Evolutionary conservation across 2,329 filamentous ascomycete species (phyloP).

Genomic region (Colletotrichum tabaci): DNA sequence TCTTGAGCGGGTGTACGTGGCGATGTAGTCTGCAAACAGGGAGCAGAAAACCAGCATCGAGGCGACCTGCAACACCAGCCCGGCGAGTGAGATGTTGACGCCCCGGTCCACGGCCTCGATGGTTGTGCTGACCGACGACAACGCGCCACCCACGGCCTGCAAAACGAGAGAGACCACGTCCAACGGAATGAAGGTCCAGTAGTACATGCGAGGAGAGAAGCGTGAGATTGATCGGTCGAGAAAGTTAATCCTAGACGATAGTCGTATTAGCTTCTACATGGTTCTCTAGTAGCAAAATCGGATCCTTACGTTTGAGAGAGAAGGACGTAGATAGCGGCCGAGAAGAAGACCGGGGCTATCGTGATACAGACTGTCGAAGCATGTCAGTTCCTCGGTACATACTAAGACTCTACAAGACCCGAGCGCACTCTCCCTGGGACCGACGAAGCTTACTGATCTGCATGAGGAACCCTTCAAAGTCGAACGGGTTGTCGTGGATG

Average conservation of each 20-base stretch:
- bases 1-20: constrained; percentile 48
- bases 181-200: constrained; percentile 61
- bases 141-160: constrained; percentile 66
- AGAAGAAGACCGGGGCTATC: constrained; percentile 49
- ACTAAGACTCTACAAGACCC: neutral
- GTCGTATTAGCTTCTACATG: neutral
- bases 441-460: constrained; percentile 63
- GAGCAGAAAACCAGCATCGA: constrained; percentile 62
- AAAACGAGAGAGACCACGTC: constrained; percentile 67
- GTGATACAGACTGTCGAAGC: constrained; percentile 50
- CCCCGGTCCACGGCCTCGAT: constrained; percentile 51
- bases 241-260: constrained; percentile 46
- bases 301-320: constrained; percentile 39
- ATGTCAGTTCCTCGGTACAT: constrained; percentile 46
- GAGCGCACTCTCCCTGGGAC: neutral
- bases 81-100: constrained; percentile 65
- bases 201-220: constrained; percentile 50
- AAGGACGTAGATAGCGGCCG: constrained; percentile 49
- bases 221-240: constrained; percentile 47
- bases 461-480: constrained; percentile 71
- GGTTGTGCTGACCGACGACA: constrained; percentile 57
- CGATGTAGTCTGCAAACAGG: constrained; percentile 60
- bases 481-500: constrained; percentile 70
- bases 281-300: too few species aligned
- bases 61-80: constrained; percentile 66